Base-by-base conservation (phyloP, 2,329 filamentous ascomycete genomes). In the Parastagonospora nodorum region DNA sequence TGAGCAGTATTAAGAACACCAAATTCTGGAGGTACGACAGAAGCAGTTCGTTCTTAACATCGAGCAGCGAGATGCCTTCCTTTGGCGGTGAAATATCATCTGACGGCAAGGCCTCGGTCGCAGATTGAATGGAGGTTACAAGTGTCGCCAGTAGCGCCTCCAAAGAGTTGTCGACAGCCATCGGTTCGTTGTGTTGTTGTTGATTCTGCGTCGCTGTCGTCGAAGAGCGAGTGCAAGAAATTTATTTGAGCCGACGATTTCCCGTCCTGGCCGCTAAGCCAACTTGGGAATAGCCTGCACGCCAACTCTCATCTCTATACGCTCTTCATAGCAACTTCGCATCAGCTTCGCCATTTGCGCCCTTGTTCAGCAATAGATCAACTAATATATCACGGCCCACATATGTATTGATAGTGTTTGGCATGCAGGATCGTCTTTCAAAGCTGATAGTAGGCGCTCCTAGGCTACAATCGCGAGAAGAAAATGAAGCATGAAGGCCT, bases 31-130 rank as follows among this genome's bases (percentile, higher is more conserved):
- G 81, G 75, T 99, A 99, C 4, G 93, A 93, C 33, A 99, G 86
- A 14, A 99, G 86, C n/a, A 99, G 82, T 71, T 99, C 94, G 75
- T 95, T 97, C 78, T 99, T 99, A 58, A 90, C 86, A 70, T 97
- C 92, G 66, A 99, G 87, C 1, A 99, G 85, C 0, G 94, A 97
- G 51, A 99, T 94, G 68, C 94, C 93, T 65, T 96, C 86, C 58
- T 87, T 82, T 1, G 89, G 88, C n/a, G 89, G 84, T 42, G 88
- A 78, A 52, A 95, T 83, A 11, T 79, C 73, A 14, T 85, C 71
- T 42, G 84, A 83, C 0, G 88, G 84, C 14, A 80, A 55, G 9
- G 68, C 71, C 42, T 73, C 63, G 8, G 68, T 63, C 0, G 87
- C 81, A 5, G 87, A 85, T 51, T 92, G 85, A 39, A 88, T 80